Evolutionary conservation across 371 early-diverging fungal species (phyloP).

Genomic region (Sporodiniella umbellata): DNA sequence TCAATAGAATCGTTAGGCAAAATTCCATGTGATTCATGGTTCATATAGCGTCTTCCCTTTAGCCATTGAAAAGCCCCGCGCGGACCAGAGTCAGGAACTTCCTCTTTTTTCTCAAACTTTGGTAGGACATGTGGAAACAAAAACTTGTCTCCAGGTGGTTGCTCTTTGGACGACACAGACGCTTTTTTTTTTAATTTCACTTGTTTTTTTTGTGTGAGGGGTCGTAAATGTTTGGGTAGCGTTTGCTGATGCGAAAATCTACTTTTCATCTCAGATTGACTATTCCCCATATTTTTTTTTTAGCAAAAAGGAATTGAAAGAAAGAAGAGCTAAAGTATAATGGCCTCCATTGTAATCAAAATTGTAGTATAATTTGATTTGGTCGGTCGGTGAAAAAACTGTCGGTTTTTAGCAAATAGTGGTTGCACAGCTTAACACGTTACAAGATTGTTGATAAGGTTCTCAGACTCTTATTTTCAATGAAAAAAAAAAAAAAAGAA

Average conservation of each 20-base stretch:
- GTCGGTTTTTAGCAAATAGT: too few species aligned
- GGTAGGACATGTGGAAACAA: slow-evolving; percentile 14
- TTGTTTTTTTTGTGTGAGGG: neutral
- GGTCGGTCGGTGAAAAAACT: too few species aligned
- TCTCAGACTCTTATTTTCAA: too few species aligned
- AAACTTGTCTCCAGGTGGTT: slow-evolving; percentile 1
- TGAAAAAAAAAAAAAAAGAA: too few species aligned
- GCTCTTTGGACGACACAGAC: too few species aligned
- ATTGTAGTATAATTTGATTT: too few species aligned
- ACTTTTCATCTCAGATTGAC: slow-evolving; percentile 4
- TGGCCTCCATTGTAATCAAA: neutral
- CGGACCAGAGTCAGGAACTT: neutral
- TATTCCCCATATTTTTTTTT: slow-evolving; percentile 12
- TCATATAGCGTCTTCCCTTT: slow-evolving; percentile 10
- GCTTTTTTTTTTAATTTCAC: neutral
- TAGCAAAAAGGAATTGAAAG: too few species aligned
- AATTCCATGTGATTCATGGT: slow-evolving; percentile 1
- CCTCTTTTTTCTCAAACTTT: neutral
- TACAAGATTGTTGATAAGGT: too few species aligned
- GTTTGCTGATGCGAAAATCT: neutral
- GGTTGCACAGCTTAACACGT: too few species aligned
- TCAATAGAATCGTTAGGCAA: slow-evolving; percentile 27
- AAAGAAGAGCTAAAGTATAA: neutral
- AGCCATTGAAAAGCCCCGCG: neutral
- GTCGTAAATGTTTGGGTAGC: neutral